A percentile compares a stretch with the other conserved stretches of the same genome.
Evolutionary conservation across 2,329 filamentous ascomycete genomes (phyloP).

Genomic region (Fusarium albidum): DNA sequence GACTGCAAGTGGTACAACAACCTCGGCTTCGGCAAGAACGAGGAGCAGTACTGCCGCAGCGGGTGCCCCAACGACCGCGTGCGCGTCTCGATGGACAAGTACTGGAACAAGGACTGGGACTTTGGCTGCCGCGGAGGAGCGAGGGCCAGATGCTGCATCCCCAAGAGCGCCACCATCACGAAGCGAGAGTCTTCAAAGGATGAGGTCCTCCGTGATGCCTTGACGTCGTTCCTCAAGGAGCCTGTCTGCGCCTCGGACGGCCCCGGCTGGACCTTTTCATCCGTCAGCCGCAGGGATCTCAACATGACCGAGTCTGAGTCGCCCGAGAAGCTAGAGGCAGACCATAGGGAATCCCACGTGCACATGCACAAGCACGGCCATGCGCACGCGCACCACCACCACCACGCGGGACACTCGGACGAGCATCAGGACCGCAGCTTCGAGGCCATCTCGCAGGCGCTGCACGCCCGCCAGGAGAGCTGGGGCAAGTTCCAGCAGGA

Average conservation of each 20-base stretch:
- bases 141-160: conserved; percentile 16
- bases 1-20: conserved; percentile 21
- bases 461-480: conserved; percentile 1
- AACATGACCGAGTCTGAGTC: conserved; percentile 1
- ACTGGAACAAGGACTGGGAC: conserved; percentile 17
- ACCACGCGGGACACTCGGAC: not conserved
- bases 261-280: conserved; percentile 9
- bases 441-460: not conserved
- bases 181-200: conserved; percentile 14
- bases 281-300: conserved; percentile 1
- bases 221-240: conserved; percentile 7
- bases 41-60: conserved; percentile 3
- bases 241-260: conserved; percentile 9
- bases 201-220: conserved; percentile 6
- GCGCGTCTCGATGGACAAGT: conserved; percentile 10
- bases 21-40: conserved; percentile 9
- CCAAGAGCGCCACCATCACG: conserved; percentile 10
- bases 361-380: not conserved
- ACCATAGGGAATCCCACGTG: not conserved
- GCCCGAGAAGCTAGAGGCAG: not conserved
- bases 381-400: not conserved
- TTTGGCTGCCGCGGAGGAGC: conserved; percentile 14
- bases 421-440: not conserved
- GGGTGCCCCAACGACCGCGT: conserved; percentile 5
- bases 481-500: conserved; percentile 10